Percentiles rank a stretch among this genome's conserved stretches.
These are phyloP conservation scores for Leccinum subgranulosum DNA, from an alignment of 768 basidiomycete species.

Conservation along the genomic window DNA sequence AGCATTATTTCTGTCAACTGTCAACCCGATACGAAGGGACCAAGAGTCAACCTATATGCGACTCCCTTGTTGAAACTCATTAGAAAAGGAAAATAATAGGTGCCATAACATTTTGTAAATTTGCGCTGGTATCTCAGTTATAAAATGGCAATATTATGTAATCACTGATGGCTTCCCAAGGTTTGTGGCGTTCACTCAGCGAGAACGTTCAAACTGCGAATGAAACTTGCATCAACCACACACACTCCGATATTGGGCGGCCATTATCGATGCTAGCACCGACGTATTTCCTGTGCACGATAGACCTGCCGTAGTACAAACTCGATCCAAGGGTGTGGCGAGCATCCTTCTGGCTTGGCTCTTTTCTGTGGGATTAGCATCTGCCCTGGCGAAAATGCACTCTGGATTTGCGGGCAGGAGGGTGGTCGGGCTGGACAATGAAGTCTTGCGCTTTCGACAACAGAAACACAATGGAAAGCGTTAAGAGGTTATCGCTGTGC, in stretches of 20 bases:
- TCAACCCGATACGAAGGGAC: background rate
- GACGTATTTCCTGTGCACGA: too few species aligned
- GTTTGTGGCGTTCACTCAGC: background rate
- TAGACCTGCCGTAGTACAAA: background rate
- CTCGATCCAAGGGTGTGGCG: conserved; percentile 35
- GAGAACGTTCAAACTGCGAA: background rate
- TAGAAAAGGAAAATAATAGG: background rate
- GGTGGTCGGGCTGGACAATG: conserved; percentile 80
- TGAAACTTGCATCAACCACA: background rate
- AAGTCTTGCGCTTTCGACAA: conserved; percentile 75
- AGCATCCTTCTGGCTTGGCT: conserved; percentile 74
- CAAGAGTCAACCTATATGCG: background rate
- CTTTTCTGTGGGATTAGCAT: conserved; percentile 42
- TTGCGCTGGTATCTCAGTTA: too few species aligned
- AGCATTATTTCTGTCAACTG: background rate
- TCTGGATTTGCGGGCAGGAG: conserved; percentile 69
- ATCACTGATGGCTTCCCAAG: too few species aligned
- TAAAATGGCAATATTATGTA: too few species aligned
- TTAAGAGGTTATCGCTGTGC: conserved; percentile 9
- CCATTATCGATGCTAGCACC: background rate
- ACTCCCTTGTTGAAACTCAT: background rate
- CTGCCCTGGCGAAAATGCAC: conserved; percentile 61
- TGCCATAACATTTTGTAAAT: too few species aligned
- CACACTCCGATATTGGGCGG: background rate
- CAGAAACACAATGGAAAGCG: conserved; percentile 53